These are phyloP conservation scores for Alternaria sp. DNA, from an alignment of 2,329 filamentous ascomycete species.

Conservation along the genomic window DNA sequence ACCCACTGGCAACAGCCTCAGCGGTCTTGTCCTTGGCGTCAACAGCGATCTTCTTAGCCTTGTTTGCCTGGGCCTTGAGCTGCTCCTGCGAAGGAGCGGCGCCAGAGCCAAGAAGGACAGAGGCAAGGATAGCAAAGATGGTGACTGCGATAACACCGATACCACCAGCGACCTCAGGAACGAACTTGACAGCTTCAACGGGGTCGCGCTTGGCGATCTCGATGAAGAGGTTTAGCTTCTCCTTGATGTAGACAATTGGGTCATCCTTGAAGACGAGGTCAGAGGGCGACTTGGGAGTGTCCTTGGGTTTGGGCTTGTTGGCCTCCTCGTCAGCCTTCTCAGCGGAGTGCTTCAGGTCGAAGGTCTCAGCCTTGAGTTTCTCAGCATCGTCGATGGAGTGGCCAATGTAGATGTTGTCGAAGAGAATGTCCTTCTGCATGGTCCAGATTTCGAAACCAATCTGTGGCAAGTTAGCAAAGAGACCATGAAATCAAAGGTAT, in stretches of 20 bases:
- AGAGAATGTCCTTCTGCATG: conserved; percentile 98
- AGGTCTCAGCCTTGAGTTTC: conserved; percentile 88
- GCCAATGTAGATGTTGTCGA: conserved; percentile 99
- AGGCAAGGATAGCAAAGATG: conserved; percentile 72
- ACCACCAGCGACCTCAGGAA: conserved; percentile 88
- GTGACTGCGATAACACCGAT: conserved; percentile 75
- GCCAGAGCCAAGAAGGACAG: conserved; percentile 72
- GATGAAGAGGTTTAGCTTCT: conserved; percentile 93
- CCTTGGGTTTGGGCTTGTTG: conserved; percentile 75
- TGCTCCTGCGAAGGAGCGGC: conserved; percentile 70
- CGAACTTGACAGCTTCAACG: conserved; percentile 82
- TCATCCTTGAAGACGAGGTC: conserved; percentile 91
- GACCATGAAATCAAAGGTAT: not conserved
- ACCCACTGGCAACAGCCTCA: conserved; percentile 66
- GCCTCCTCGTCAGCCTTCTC: conserved; percentile 84
- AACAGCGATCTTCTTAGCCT: conserved; percentile 75
- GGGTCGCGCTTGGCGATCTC: conserved; percentile 84
- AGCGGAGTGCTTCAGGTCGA: conserved; percentile 82
- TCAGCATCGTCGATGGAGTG: conserved; percentile 94
- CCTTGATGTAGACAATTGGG: conserved; percentile 84
- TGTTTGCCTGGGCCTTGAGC: conserved; percentile 75
- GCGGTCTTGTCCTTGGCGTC: conserved; percentile 74
- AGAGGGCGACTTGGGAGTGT: conserved; percentile 72
- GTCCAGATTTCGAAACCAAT: conserved; percentile 99
- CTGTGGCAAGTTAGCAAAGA: conserved; percentile 55